A percentile compares a stretch with the other conserved stretches of the same genome.
Conservation (phyloP, 2,329 filamentous ascomycete genomes). For the Mycosphaerella sp. region DNA sequence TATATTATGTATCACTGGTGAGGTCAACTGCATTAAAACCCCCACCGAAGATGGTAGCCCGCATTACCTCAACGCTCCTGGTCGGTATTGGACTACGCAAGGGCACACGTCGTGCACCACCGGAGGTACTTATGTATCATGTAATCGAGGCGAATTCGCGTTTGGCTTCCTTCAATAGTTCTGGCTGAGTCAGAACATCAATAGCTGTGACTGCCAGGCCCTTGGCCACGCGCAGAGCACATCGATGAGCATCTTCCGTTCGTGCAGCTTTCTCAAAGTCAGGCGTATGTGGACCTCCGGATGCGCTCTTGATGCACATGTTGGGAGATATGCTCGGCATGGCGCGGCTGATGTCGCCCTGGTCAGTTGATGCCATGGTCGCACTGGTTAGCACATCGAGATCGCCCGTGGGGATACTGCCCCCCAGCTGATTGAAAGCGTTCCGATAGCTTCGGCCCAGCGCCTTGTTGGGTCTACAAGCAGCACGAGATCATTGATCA, state of each 20-base stretch:
- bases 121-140: neutral
- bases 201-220: constrained; percentile 35
- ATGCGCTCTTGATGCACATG: constrained; percentile 4
- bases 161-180: constrained; percentile 24
- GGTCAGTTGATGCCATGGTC: constrained; percentile 53
- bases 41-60: too few relatives aligned
- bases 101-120: neutral
- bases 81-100: neutral
- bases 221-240: constrained; percentile 33
- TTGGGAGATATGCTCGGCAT: constrained; percentile 48
- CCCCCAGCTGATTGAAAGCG: constrained; percentile 32
- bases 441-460: constrained; percentile 18
- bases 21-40: too few relatives aligned
- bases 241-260: constrained; percentile 34
- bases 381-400: constrained; percentile 39
- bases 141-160: constrained; percentile 23
- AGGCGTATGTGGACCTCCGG: constrained; percentile 36
- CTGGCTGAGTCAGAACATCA: constrained; percentile 30
- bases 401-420: constrained; percentile 35
- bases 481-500: too few relatives aligned
- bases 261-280: constrained; percentile 36
- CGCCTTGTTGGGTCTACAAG: constrained; percentile 1
- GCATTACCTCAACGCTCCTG: neutral
- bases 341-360: constrained; percentile 53
- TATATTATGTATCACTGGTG: neutral